Evolutionary conservation across 164 flowering plant species (phyloP).

Genomic region (Taxillus chinensis): DNA sequence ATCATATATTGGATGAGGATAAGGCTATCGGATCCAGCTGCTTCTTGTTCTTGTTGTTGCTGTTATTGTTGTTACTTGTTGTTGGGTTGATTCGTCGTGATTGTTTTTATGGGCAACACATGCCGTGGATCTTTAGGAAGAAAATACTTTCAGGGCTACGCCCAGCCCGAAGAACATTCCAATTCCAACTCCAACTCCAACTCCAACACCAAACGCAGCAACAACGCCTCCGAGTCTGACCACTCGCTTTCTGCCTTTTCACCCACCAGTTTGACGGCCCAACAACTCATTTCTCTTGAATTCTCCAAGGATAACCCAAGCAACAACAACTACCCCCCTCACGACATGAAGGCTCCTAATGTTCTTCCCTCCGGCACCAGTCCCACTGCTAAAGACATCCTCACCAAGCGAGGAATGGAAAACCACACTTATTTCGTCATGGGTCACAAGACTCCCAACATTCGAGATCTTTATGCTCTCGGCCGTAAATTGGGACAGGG

Average conservation of each 20-base stretch:
- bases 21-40: constrained; percentile 12
- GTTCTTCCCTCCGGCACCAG: constrained; percentile 5
- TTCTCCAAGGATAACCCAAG: constrained; percentile 21
- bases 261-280: constrained; percentile 23
- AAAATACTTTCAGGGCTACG: constrained; percentile 48
- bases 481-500: constrained; percentile 92
- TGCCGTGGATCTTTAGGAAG: constrained; percentile 86
- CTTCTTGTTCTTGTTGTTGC: not conserved
- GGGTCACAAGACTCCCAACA: constrained; percentile 74
- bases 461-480: constrained; percentile 71
- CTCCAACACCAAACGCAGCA: constrained; percentile 23
- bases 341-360: no score
- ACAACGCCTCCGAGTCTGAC: constrained; percentile 15
- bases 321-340: not conserved
- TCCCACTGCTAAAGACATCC: constrained; percentile 27
- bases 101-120: constrained; percentile 95
- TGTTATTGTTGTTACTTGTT: not conserved
- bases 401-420: constrained; percentile 54
- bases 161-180: constrained; percentile 43
- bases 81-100: constrained; percentile 7
- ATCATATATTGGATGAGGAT: constrained; percentile 25
- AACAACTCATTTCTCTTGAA: constrained; percentile 29
- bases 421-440: constrained; percentile 62
- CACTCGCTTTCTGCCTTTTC: constrained; percentile 29
- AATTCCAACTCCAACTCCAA: not conserved